A percentile compares a stretch with the other conserved stretches of the same genome.
These are phyloP conservation scores for Phytophthora lateralis DNA, from an alignment of 352 stramenopile species.

Conservation along the genomic window DNA sequence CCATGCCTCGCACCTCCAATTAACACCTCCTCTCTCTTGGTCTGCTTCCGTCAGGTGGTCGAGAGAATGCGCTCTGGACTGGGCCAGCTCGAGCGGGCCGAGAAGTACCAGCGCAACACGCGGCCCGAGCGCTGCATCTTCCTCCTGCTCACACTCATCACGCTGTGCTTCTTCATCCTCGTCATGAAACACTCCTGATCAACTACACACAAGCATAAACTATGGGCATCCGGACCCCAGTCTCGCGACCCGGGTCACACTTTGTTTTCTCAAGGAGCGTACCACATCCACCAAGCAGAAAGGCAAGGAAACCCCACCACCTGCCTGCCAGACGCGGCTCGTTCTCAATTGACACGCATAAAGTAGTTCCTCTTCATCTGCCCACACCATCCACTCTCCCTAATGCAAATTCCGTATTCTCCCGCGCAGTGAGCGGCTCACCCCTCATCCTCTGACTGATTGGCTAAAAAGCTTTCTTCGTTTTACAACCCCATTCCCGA, in stretches of 20 bases:
- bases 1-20: not conserved
- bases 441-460: not conserved
- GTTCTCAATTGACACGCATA: slow-evolving; percentile 67
- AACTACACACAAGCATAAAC: slow-evolving; percentile 1
- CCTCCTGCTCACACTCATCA: slow-evolving; percentile 62
- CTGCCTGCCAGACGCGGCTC: slow-evolving; percentile 6
- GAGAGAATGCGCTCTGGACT: slow-evolving; percentile 61
- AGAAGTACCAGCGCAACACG: slow-evolving; percentile 70
- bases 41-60: slow-evolving; percentile 46
- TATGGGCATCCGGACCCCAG: slow-evolving; percentile 35
- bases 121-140: slow-evolving; percentile 78
- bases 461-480: not conserved
- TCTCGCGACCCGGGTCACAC: slow-evolving; percentile 29
- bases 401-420: not conserved
- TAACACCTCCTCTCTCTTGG: not conserved
- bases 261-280: slow-evolving; percentile 47
- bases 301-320: not conserved
- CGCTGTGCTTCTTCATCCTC: slow-evolving; percentile 70
- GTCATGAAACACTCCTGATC: slow-evolving; percentile 70
- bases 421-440: too few species aligned
- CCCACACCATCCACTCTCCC: slow-evolving; percentile 15
- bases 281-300: not conserved
- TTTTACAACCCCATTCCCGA: slow-evolving; percentile 11
- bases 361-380: slow-evolving; percentile 49
- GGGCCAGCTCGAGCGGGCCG: slow-evolving; percentile 60